phyloP scores from a whole-genome alignment of 441 rosid species.

The Eruca vesicaria region DNA sequence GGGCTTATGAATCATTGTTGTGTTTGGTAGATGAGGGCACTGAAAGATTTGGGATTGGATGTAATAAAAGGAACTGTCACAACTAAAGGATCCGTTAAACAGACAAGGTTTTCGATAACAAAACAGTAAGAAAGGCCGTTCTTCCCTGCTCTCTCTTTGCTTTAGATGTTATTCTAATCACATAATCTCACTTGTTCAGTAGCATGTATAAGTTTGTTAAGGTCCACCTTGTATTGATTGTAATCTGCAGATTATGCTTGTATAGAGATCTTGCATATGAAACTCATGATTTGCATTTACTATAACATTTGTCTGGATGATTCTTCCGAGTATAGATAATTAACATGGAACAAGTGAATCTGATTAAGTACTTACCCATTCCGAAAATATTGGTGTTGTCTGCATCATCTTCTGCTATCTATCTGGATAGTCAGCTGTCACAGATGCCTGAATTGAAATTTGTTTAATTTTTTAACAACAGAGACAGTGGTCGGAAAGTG shows the following conservation, averaged over 20 bases:
- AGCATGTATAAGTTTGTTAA: neutral
- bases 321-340: neutral
- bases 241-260: neutral
- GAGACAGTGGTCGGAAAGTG: slow-evolving; percentile 90
- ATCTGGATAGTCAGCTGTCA: neutral
- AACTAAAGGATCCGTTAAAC: slow-evolving; percentile 78
- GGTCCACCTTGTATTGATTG: neutral
- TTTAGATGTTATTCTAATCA: neutral
- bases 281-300: neutral
- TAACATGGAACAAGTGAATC: neutral
- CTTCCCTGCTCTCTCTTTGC: neutral
- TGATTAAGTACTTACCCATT: neutral
- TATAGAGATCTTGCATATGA: neutral
- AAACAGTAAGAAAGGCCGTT: slow-evolving; percentile 53
- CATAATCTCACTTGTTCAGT: neutral
- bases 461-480: slow-evolving; percentile 33
- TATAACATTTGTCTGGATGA: neutral
- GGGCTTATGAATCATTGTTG: slow-evolving; percentile 4
- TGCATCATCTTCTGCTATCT: neutral
- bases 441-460: neutral
- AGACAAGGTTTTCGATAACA: slow-evolving; percentile 71
- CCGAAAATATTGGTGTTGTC: neutral
- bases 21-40: slow-evolving; percentile 69
- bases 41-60: slow-evolving; percentile 87
- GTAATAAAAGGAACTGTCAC: slow-evolving; percentile 80